Evolutionary conservation across 345 rosid genomes (phyloP), one percentile per base, ranked within the genome.

Genomic region (Syzygium grande): DNA sequence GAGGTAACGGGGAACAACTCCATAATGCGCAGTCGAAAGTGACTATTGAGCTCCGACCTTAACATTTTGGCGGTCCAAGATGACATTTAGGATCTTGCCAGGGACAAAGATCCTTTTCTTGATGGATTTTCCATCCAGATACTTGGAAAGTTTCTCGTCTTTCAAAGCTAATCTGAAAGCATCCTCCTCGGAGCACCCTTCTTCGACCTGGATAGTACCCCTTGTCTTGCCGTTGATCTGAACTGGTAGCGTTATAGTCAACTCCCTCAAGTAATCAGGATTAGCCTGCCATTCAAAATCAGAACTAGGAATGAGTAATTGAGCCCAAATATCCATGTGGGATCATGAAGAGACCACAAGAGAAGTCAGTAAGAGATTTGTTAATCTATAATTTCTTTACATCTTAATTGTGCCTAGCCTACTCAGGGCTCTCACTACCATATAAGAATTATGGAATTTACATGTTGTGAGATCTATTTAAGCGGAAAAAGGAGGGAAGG

Each of bases 181-280:
- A 61, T 95, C 96, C 61, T 95, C 98, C 92, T 96, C 99, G 14
- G 96, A 90, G 87, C 98, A 96, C 59, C 94, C 99, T 94, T 95
- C 95, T 91, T 95, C 97, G 6, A 97, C 94, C 88, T 93, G 92
- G 88, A 97, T 92, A 83, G 99, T 95, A 80, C 99, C 99, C 92
- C 99, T 90, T 13, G 94, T 97, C 93, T 94, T 97, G 87, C 99
- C 99, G n/a, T 96, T 97, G 88, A 97, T 95, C 94, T 97, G 99
- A 90, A 97, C 95, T 19, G 99, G 99, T 54, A 97, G 94, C 16
- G 92, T 90, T 19, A 95, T 85, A 29, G 92, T 91, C 25, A 94
- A 89, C 90, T 96, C 96, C 92, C 93, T 95, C 91, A 97, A 87
- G 93, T 93, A 96, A n/a, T 52, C 90, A 3, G 95, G 94, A 91